Conservation (phyloP, 208 protist genomes). For the Trypanosoma conorhini region DNA sequence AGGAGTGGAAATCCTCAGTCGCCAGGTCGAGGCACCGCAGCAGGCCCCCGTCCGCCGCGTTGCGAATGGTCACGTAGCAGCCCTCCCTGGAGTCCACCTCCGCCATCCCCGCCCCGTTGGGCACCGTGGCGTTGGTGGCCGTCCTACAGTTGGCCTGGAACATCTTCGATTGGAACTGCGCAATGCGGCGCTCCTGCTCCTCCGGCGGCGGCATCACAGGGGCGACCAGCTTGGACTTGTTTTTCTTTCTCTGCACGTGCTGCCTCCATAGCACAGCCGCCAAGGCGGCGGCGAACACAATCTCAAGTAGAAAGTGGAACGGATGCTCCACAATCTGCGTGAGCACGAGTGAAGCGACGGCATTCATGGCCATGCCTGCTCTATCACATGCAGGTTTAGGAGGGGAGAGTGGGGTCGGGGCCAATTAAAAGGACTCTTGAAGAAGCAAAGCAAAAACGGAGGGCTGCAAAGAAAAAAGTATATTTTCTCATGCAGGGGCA, state of each 20-base stretch:
- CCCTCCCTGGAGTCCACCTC: conserved; percentile 55
- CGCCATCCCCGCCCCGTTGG: conserved; percentile 40
- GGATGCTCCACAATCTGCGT: conserved; percentile 57
- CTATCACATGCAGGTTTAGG: neutral
- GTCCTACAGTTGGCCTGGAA: conserved; percentile 47
- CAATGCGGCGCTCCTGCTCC: conserved; percentile 79
- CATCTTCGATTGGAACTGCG: conserved; percentile 55
- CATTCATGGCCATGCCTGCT: neutral
- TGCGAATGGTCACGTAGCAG: conserved; percentile 56
- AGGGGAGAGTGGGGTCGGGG: neutral
- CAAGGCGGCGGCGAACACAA: conserved; percentile 56
- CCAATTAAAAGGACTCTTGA: too few species aligned
- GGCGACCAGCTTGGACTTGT: conserved; percentile 7
- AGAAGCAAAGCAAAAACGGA: too few species aligned
- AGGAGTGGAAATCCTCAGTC: conserved; percentile 94
- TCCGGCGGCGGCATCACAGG: conserved; percentile 54
- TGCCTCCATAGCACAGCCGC: conserved; percentile 43
- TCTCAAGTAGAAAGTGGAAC: conserved; percentile 66
- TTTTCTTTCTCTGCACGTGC: conserved; percentile 8
- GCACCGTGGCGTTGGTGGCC: conserved; percentile 50
- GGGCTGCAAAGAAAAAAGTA: too few species aligned
- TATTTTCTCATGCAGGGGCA: too few species aligned
- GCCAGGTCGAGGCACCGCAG: conserved; percentile 87
- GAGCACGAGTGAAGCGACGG: conserved; percentile 11
- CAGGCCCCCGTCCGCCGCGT: conserved; percentile 23